Percentiles rank a stretch among this genome's conserved stretches.
phyloP scores from a whole-genome alignment of 345 rosid species.

The Moringa oleifera region DNA sequence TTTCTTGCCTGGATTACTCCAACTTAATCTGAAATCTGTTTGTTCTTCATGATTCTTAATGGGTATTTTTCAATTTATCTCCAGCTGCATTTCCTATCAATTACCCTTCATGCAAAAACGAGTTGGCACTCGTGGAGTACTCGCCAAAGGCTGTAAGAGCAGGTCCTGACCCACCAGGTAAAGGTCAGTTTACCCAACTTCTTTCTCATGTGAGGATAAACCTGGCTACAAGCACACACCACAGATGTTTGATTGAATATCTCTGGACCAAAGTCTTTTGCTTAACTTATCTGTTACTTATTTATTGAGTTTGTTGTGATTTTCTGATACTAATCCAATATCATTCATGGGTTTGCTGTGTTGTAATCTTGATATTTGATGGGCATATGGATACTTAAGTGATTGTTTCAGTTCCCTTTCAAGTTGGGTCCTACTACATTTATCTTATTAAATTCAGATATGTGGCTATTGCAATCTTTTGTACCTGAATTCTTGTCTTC shows the following conservation, averaged over 20 bases:
- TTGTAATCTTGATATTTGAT: slow-evolving; percentile 4
- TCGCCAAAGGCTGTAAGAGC: slow-evolving; percentile 32
- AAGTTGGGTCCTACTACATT: slow-evolving; percentile 26
- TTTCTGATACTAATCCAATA: too few species aligned
- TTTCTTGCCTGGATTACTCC: too few species aligned
- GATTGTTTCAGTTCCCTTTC: slow-evolving; percentile 4
- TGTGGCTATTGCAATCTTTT: slow-evolving; percentile 20
- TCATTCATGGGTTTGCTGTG: slow-evolving; percentile 12
- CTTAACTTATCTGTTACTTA: slow-evolving; percentile 6
- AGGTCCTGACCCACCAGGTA: slow-evolving; percentile 24
- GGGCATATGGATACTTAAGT: slow-evolving; percentile 1
- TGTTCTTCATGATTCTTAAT: slow-evolving; percentile 2
- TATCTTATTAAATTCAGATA: slow-evolving; percentile 14
- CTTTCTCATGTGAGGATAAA: slow-evolving; percentile 13
- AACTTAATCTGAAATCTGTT: background rate
- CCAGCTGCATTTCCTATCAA: slow-evolving; percentile 43
- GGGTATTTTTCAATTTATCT: slow-evolving; percentile 2
- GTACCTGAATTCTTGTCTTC: slow-evolving; percentile 4
- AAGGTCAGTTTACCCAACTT: slow-evolving; percentile 31
- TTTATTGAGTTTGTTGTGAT: too few species aligned
- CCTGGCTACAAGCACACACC: slow-evolving; percentile 15
- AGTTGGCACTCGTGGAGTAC: slow-evolving; percentile 59
- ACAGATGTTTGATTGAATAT: slow-evolving; percentile 18
- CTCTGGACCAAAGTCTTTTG: slow-evolving; percentile 7
- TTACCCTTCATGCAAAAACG: slow-evolving; percentile 38